These are phyloP conservation scores for Pythium monospermum DNA, from an alignment of 352 stramenopile species.

Conservation along the genomic window DNA sequence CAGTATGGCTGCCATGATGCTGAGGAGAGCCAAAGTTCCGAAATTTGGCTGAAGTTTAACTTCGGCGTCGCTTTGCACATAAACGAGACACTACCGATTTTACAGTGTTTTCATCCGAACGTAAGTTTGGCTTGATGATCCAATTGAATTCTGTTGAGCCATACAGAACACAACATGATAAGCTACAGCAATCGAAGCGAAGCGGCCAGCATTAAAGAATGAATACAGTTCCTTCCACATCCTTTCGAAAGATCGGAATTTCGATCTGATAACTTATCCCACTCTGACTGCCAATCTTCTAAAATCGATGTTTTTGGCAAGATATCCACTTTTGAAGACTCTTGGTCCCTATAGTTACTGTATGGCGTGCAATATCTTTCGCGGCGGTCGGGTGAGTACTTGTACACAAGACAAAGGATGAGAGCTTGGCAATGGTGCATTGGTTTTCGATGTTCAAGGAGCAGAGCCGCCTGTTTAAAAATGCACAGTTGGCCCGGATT, in stretches of 20 bases:
- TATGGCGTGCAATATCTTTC: too few relatives aligned
- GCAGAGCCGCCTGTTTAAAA: too few relatives aligned
- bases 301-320: neutral
- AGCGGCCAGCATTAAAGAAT: neutral
- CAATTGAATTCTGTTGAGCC: neutral
- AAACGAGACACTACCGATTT: neutral
- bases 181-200: neutral
- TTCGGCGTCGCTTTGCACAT: neutral
- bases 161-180: neutral
- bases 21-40: too few relatives aligned
- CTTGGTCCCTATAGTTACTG: neutral
- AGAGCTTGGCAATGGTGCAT: too few relatives aligned
- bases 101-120: neutral
- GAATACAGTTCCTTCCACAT: neutral
- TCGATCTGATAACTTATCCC: constrained; percentile 13
- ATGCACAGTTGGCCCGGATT: too few relatives aligned
- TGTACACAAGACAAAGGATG: too few relatives aligned
- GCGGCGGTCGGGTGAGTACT: too few relatives aligned
- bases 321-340: neutral
- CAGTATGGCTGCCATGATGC: too few relatives aligned
- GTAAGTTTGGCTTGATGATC: neutral
- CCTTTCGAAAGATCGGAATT: constrained; percentile 6
- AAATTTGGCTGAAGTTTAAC: too few relatives aligned
- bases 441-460: too few relatives aligned
- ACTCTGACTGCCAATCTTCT: neutral